These are phyloP conservation scores for Globisporangium ultimum DNA, from an alignment of 352 stramenopile genomes.

Conservation along the genomic window DNA sequence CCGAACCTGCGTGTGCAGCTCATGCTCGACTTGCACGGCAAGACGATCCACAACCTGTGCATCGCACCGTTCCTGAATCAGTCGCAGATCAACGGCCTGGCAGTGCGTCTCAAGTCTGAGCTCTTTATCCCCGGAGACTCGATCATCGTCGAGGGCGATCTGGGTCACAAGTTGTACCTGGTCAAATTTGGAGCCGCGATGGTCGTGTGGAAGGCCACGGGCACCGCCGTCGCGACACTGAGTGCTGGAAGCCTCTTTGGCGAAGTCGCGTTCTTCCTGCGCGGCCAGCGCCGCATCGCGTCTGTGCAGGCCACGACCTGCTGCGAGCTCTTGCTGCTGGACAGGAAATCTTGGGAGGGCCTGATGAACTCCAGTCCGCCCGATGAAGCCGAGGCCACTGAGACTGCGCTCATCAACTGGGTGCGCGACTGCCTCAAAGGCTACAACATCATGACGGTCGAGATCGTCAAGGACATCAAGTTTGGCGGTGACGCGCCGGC, in stretches of 20 bases:
- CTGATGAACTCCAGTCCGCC: slow-evolving; percentile 41
- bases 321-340: slow-evolving; percentile 56
- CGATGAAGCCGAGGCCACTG: slow-evolving; percentile 34
- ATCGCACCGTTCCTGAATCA: slow-evolving; percentile 57
- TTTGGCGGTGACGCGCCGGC: slow-evolving; percentile 23
- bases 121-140: slow-evolving; percentile 73
- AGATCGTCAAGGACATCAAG: slow-evolving; percentile 73
- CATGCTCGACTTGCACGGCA: slow-evolving; percentile 71
- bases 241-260: slow-evolving; percentile 59
- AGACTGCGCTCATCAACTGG: slow-evolving; percentile 43
- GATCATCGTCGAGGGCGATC: slow-evolving; percentile 62
- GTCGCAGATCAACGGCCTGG: slow-evolving; percentile 49
- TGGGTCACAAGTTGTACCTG: slow-evolving; percentile 68
- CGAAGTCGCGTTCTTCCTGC: slow-evolving; percentile 73
- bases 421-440: slow-evolving; percentile 58
- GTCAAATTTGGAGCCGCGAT: slow-evolving; percentile 61
- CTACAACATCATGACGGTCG: slow-evolving; percentile 72
- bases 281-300: slow-evolving; percentile 51
- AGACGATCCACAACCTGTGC: slow-evolving; percentile 41
- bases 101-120: slow-evolving; percentile 60
- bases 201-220: slow-evolving; percentile 66
- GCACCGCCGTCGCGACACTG: slow-evolving; percentile 58
- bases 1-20: slow-evolving; percentile 63
- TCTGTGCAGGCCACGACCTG: slow-evolving; percentile 62
- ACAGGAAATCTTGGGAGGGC: slow-evolving; percentile 46